phyloP scores from a whole-genome alignment of 2,329 filamentous ascomycete species.

The Sclerotinia subarctica region DNA sequence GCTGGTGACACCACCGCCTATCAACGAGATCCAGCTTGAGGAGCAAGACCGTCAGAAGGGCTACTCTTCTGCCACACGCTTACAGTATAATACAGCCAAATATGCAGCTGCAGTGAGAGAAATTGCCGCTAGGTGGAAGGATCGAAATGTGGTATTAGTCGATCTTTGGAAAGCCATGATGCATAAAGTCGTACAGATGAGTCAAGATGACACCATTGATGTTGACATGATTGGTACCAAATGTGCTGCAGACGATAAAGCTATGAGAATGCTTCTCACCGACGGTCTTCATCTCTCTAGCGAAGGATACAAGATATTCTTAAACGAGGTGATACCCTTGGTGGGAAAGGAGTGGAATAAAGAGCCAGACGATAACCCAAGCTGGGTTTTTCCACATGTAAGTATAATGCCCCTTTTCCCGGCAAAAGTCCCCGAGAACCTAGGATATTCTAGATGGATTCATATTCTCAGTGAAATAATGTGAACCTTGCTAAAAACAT shows the following conservation, averaged over 20 bases:
- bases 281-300: constrained; percentile 38
- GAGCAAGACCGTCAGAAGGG: constrained; percentile 36
- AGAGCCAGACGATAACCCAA: constrained; percentile 25
- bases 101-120: constrained; percentile 62
- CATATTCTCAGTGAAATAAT: neutral
- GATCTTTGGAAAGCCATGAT: constrained; percentile 81
- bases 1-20: constrained; percentile 76
- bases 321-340: constrained; percentile 28
- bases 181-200: constrained; percentile 59
- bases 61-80: constrained; percentile 47
- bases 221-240: constrained; percentile 26
- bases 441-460: neutral
- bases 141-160: constrained; percentile 55
- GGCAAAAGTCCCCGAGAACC: too few species aligned
- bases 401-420: constrained; percentile 34
- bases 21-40: constrained; percentile 55
- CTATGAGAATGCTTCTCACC: constrained; percentile 27
- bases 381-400: constrained; percentile 35
- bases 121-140: constrained; percentile 39
- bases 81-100: constrained; percentile 56
- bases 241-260: constrained; percentile 26
- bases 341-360: constrained; percentile 31
- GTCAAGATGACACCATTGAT: constrained; percentile 36
- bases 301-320: constrained; percentile 35
- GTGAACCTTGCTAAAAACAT: neutral